Evolutionary conservation across 148 eudicot genomes (phyloP), one percentile per base, ranked within the genome.

Genomic region (Polygonum aviculare): DNA sequence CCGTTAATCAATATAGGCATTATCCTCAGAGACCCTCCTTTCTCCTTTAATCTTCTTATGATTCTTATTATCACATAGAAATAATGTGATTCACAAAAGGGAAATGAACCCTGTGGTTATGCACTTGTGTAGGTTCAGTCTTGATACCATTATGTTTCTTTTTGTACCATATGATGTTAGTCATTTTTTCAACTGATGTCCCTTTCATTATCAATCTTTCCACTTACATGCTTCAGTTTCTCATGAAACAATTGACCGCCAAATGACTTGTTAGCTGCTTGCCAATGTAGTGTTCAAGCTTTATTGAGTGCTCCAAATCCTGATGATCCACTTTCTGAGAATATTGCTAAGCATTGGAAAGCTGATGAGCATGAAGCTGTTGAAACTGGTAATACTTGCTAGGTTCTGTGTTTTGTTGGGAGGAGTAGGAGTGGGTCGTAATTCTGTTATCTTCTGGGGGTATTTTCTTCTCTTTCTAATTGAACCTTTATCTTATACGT

Each of bases 281-380:
- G 7, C 21, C 4, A 60, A 11, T 79, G 45, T 82, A 94, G 98
- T 83, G 92, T 94, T 74, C 97, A 94, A 88, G 98, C 98, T 41
- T 86, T 94, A 69, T 76, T 94, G 76, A 94, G 98, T 82, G 98
- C 98, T 79, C 98, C 97, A 77, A 94, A 94, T 75, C 98, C 98
- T 8, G 98, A 94, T 62, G 97, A 94, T 76, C 97, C 98, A 49
- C 92, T 94, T 38, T 94, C 98, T 16, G 97, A 94, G 83, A 94
- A 94, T 80, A 89, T 94, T 75, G 98, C 98, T 62, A 94, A 94
- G 85, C 97, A 94, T 78, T 94, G 98, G 98, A 94, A 94, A 82
- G 33, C 91, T 35, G 83, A 92, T 62, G 98, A 94, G 80, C 84
- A 78, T 72, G 97, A 90, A 83, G 98, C 97, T 72, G 97, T 94